Evolutionary conservation across 1,284 basidiomycete species (phyloP), one percentile per base, ranked within the genome.

Genomic region (Heterobasidion irregulare): DNA sequence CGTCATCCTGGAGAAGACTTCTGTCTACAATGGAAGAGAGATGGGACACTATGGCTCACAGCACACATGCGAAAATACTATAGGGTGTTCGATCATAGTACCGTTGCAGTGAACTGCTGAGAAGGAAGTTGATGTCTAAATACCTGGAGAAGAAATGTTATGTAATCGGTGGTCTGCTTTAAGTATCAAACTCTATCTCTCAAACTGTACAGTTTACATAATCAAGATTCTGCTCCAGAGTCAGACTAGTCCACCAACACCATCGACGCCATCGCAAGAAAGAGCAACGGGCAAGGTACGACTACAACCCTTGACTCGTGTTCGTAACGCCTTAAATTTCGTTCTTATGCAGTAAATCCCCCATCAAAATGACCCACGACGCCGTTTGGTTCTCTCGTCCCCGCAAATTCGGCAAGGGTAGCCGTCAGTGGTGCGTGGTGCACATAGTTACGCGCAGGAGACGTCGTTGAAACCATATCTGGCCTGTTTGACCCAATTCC

Each of bases 351-450:
- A 44, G 57, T 56, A 60, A 52, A 52, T 34, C 53, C 54, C 54
- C 59, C 53, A 26, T 41, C 52, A 85, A 81, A 79, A 91, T 91
- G 89, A 92, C 91, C 63, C 90, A 93, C 87, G 88, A 91, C 80
- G 85, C 89, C 63, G 82, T 93, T 72, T 93, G 90, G 89, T 92
- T 92, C 76, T 92, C 89, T 73, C 89, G 90, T 71, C 94, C 94
- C 64, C 86, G 93, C 73, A 95, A 91, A 76, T 97, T 72, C 79
- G 94, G 94, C 73, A 97, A 96, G 80, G 94, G 94, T 70, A 86
- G 86, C 72, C 90, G 94, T 72, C 90, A 94, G 73, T 97, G 93
- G 90, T 92, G 71, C 68, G 82, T 7, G 53, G 19, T 18, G 35
- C 4, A 15, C 13, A 33, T 48, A 50, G 18, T 50, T 41, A 15